Base-by-base conservation (phyloP, 2,329 filamentous ascomycete species). In the Neofusicoccum ribis region DNA sequence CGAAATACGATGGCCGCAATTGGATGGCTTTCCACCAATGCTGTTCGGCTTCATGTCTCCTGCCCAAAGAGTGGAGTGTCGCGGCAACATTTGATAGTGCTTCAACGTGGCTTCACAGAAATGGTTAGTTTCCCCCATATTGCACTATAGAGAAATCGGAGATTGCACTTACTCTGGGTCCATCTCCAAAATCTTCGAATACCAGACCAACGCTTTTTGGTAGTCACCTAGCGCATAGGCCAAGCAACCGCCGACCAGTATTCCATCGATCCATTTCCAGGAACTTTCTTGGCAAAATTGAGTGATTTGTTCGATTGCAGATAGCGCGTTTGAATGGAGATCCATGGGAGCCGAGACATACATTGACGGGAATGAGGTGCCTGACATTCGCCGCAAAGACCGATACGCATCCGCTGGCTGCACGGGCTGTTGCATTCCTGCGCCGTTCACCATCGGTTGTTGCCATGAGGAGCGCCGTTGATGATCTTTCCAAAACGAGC, bases 71-170 rank as follows among this genome's bases (percentile, higher is more conserved):
- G 70, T 97, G 88, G 27, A 97, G 82, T 1, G 94, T 93, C 23
- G 94, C 94, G 23, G 94, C 95, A 67, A 96, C 86, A 75, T 98
- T 98, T 23, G 94, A 97, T 49, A 95, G 89, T 23, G 94, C 93
- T 80, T 99, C 95, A 56, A 97, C 90, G 75, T 97, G 92, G 71
- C 89, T 92, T 71, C 67, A 66, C 14, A 12, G 39, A 37, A 47
- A 59, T n/a, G 5, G 66, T 73, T 62, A 75, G 72, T 46, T 61
- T 20, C 31, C 12, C 5, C 15, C 41, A 47, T 17, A 8, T 17
- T 41, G 3, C 34, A 8, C 9, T 20, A 15, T 9, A 36, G 5
- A n/a, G 27, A 46, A 15, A 8, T 17, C 27, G 36, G 11, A 23
- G 65, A 36, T 5, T 50, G 54, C 43, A 79, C 81, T 76, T 76